phyloP scores from a whole-genome alignment of 2,329 filamentous ascomycete species.

The Paraconiothyrium sp. region DNA sequence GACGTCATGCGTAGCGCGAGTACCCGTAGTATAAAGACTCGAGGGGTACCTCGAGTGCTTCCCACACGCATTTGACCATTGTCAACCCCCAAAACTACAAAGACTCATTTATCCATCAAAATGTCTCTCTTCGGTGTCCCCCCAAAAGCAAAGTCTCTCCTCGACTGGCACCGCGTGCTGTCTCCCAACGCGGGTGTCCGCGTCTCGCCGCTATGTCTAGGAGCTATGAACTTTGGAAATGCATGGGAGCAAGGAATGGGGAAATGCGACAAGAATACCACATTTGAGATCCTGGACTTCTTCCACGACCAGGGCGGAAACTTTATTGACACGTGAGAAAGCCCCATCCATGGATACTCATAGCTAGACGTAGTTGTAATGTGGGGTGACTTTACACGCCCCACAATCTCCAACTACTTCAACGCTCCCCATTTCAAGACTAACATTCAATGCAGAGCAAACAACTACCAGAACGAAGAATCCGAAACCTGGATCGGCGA shows the following conservation, averaged over 20 bases:
- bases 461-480: constrained; percentile 59
- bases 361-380: not conserved
- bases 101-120: not conserved
- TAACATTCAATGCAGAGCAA: constrained; percentile 47
- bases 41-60: not conserved
- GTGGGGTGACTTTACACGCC: constrained; percentile 8
- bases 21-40: not conserved
- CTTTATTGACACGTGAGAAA: constrained; percentile 59
- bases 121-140: constrained; percentile 36
- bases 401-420: constrained; percentile 1
- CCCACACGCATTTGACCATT: not conserved
- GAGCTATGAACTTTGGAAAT: constrained; percentile 65
- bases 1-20: not conserved
- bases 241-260: constrained; percentile 56
- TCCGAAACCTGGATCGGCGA: constrained; percentile 61
- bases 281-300: constrained; percentile 58
- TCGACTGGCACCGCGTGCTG: constrained; percentile 63
- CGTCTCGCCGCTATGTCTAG: constrained; percentile 64
- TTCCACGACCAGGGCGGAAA: constrained; percentile 61
- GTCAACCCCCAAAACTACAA: not conserved
- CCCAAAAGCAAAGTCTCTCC: constrained; percentile 47
- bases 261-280: constrained; percentile 55
- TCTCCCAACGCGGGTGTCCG: constrained; percentile 61
- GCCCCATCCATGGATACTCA: not conserved
- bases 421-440: not conserved